Evolutionary conservation across 106 monocot genomes (phyloP).

Genomic region (Phalaenopsis aphrodite): DNA sequence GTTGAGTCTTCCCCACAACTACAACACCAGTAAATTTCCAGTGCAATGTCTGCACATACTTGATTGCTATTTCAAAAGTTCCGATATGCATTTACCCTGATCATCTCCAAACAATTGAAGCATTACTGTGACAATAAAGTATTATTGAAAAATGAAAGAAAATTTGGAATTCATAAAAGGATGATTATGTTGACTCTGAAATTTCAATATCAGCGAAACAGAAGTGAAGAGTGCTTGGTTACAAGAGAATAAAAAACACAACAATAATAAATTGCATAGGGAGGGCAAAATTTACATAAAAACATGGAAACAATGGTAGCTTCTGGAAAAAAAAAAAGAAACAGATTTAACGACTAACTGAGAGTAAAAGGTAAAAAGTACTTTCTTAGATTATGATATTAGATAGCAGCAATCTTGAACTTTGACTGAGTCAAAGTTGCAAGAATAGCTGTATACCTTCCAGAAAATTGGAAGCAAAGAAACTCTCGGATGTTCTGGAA

Average conservation of each 20-base stretch:
- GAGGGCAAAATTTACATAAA: neutral
- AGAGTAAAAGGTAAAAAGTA: neutral
- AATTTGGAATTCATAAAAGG: neutral
- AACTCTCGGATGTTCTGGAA: slow-evolving; percentile 47
- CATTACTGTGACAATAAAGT: neutral
- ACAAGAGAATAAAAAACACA: neutral
- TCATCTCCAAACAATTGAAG: neutral
- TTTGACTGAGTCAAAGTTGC: neutral
- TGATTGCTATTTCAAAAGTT: neutral
- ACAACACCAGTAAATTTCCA: neutral
- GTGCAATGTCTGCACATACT: neutral
- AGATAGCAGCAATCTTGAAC: neutral
- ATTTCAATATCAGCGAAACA: neutral
- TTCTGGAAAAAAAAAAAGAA: neutral
- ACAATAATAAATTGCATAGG: neutral
- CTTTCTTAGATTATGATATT: neutral
- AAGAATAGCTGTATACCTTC: slow-evolving; percentile 35
- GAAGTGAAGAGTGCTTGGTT: neutral
- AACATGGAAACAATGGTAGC: neutral
- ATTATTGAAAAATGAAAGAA: neutral
- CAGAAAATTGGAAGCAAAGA: slow-evolving; percentile 51
- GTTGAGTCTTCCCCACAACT: neutral
- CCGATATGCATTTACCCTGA: neutral
- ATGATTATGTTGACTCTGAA: neutral
- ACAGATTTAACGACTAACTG: neutral